Base-by-base conservation (phyloP, 1,284 basidiomycete species). In the Apiotrichum gamsii region DNA sequence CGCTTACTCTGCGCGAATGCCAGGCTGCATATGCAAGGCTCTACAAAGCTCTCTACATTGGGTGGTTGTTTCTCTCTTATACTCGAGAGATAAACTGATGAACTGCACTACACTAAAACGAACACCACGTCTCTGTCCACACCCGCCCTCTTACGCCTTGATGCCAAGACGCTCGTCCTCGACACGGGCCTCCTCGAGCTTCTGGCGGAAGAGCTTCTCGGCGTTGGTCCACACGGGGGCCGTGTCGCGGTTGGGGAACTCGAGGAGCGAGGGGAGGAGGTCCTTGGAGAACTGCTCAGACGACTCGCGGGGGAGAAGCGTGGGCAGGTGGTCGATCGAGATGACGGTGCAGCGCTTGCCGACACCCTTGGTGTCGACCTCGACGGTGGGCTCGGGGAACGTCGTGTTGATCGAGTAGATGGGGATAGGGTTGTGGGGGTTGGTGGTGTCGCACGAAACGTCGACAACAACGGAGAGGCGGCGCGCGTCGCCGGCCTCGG, bases 361-460 rank as follows among this genome's bases (percentile, higher is more conserved):
- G 25, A 76, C 82, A 54, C 76, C 60, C 84, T 79, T 81, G 58
- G 87, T 80, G 46, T 83, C 80, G 40, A 95, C 91, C 54, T 84
- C 78, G 35, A 97, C 90, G 2, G 94, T 97, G 11, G 95, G 95
- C 56, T 88, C 79, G 45, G 85, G 82, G 72, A 98, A 98, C 3
- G 90, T 94, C 16, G 95, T 98, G 76, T 97, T 97, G 75, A 95
- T 81, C 51, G 74, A 78, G 76, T 99, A 99, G 57, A 99, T 85
- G 15, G 95, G 95, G 61, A 98, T 85, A 1, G 95, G 95, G 74
- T 98, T 99, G 81, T 88, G 87, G 21, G 94, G 93, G 75, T 99
- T 98, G 47, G 93, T 98, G 21, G 95, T 98, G 74, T 99, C 95
- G 76, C 95, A 98, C 70, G 90, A 95, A 59, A 99, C 95, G 69